Evolutionary conservation across 2,329 filamentous ascomycete genomes (phyloP).

Genomic region (Escovopsis sp.): DNA sequence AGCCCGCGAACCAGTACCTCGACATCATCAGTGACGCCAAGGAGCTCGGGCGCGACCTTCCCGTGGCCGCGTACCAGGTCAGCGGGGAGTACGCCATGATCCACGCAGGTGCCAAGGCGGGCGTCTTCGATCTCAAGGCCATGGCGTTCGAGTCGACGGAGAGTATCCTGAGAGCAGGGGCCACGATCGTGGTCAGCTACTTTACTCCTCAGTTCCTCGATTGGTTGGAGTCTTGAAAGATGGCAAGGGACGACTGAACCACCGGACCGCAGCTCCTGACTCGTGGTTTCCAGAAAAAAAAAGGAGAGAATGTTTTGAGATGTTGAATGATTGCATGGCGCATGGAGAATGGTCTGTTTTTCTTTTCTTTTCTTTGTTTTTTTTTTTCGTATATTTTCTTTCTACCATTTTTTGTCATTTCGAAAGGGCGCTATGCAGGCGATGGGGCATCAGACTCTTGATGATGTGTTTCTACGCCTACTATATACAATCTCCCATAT

Average conservation of each 20-base stretch:
- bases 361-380: not conserved
- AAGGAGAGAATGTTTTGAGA: not conserved
- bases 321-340: not conserved
- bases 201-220: conserved; percentile 73
- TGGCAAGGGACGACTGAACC: not conserved
- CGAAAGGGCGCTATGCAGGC: too few species aligned
- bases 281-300: not conserved
- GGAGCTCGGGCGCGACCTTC: conserved; percentile 80
- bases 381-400: not conserved
- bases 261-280: not conserved
- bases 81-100: conserved; percentile 98
- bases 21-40: conserved; percentile 98
- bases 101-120: conserved; percentile 85
- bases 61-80: conserved; percentile 91
- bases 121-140: conserved; percentile 84
- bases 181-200: conserved; percentile 86
- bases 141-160: conserved; percentile 95
- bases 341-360: not conserved
- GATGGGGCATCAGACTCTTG: too few species aligned
- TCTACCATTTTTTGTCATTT: not conserved
- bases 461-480: too few species aligned
- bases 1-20: conserved; percentile 87
- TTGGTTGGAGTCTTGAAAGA: conserved; percentile 42
- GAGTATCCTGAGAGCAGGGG: conserved; percentile 82
- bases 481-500: too few species aligned